Conservation (phyloP, 2,329 filamentous ascomycete genomes). For the Alternaria brassicicola region DNA sequence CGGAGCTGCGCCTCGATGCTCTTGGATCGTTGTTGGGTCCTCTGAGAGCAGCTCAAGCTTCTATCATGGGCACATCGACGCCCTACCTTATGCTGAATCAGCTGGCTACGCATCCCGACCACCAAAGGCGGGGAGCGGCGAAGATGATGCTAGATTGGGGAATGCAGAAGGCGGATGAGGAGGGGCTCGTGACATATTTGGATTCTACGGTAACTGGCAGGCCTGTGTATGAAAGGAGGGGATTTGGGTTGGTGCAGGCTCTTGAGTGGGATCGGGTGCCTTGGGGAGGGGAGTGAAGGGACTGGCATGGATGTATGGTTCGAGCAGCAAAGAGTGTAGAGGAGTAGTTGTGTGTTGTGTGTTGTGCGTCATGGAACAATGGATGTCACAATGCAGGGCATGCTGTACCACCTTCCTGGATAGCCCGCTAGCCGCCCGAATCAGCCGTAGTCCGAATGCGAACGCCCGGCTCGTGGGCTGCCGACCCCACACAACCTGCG, state of each 20-base stretch:
- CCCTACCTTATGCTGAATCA: slow-evolving; percentile 40
- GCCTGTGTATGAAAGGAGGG: slow-evolving; percentile 48
- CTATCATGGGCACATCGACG: slow-evolving; percentile 32
- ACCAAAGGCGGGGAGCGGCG: slow-evolving; percentile 51
- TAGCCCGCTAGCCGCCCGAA: slow-evolving; percentile 9
- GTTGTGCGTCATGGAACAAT: neutral
- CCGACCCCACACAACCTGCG: neutral
- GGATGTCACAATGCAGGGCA: neutral
- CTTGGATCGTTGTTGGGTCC: slow-evolving; percentile 34
- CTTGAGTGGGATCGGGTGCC: slow-evolving; percentile 33
- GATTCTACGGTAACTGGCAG: slow-evolving; percentile 48
- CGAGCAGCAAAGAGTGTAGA: slow-evolving; percentile 6
- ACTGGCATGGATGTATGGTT: slow-evolving; percentile 43
- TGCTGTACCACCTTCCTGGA: slow-evolving; percentile 4
- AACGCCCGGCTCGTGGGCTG: slow-evolving; percentile 1
- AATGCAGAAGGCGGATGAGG: slow-evolving; percentile 47
- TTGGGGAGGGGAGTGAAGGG: slow-evolving; percentile 38
- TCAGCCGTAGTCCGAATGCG: slow-evolving; percentile 1
- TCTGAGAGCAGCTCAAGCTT: slow-evolving; percentile 27
- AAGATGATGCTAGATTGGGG: slow-evolving; percentile 49
- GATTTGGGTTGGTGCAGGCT: slow-evolving; percentile 29
- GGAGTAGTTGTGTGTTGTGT: neutral
- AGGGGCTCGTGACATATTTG: slow-evolving; percentile 48
- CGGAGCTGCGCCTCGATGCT: slow-evolving; percentile 57
- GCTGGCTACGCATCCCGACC: slow-evolving; percentile 47